Evolutionary conservation across 2,329 filamentous ascomycete species (phyloP), one percentile per base, ranked within the genome.

Genomic region (Fusarium liriodendri): DNA sequence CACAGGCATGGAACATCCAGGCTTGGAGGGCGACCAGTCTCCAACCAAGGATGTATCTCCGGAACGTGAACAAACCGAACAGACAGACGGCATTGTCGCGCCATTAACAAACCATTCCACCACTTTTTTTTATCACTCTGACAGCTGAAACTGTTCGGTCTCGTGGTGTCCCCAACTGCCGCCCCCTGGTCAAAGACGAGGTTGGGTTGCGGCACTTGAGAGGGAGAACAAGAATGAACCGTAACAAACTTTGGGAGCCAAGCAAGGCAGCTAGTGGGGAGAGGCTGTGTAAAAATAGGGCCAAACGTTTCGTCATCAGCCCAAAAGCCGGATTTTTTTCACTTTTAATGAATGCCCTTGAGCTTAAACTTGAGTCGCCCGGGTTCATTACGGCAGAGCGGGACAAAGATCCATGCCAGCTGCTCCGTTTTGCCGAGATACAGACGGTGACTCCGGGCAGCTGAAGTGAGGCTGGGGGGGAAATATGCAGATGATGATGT

Each of bases 1-100:
- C 42, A 5, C 25, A 18, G 45, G 29, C 67, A 73, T 60, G 62
- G 62, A 63, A 70, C 33, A 67, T 61, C 32, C 70, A 67, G 27
- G 58, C 65, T 66, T 55, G 29, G 27, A 33, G 20, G 35, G 27
- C 5, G 16, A 18, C 29, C 35, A 5, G 25, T n/a, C 10, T 27
- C 45, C 45, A 50, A 50, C 25, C 45, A 50, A 50, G 45, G 45
- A 50, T 9, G 11, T 50, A 25, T 18, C 45, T 50, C 25, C 25
- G 45, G 45, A 50, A 27, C 45, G 16, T 25, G 22, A 25, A 50
- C 45, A 50, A 50, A 7, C 45, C 22, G 45, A 45, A 42, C 45
- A 29, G 45, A 29, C 22, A 11, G 8, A 50, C 14, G 16, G 22
- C 40, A 50, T 50, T 50, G 25, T 50, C 45, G 16, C 5, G 25